Base-by-base conservation (phyloP, 768 basidiomycete genomes). In the Suillus subalutaceus region DNA sequence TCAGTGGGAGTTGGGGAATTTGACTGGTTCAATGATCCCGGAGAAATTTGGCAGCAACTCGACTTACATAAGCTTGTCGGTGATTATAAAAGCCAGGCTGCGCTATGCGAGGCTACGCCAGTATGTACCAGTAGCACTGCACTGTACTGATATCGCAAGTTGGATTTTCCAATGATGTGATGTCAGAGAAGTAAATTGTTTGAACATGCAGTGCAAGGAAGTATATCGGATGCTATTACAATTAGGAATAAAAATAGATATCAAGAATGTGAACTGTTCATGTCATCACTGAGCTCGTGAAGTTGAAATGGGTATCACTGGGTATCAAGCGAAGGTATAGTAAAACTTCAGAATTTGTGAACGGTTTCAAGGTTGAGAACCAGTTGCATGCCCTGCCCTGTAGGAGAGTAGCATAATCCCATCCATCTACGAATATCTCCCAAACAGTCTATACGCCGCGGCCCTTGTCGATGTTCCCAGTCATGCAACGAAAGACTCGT, bases 401-500 rank as follows among this genome's bases (percentile, higher is more conserved):
- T 32, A 60, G 59, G 41, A 43, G 59, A 30, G 30, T 60, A 60
- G 59, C 40, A 43, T 20, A 60, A 43, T 43, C 59, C 59, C 1
- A 60, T 43, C 59, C 59, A 60, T 60, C 59, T 43, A 30, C 59
- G 59, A 13, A 43, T 10, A n/a, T 78, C 77, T 1, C 85, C 86
- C 40, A 88, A 68, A 57, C 80, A 79, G 72, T 89, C 88, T 50
- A 83, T 80, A 43, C 88, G 79, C 68, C 72, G 79, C 62, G 82
- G 83, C 0, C 83, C 83, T 59, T 79, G 72, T 48, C 67, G 68
- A 41, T 78, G 70, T 50, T 82, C 80, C 63, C 82, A 80, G 2
- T 72, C 79, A 15, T 76, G 72, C 9, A 88, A 67, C 35, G 81
- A 81, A 63, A 71, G 71, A 7, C 81, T 78, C 26, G 81, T 77